phyloP scores from a whole-genome alignment of 2,329 filamentous ascomycete genomes.

The Epicoccum sorghinum region DNA sequence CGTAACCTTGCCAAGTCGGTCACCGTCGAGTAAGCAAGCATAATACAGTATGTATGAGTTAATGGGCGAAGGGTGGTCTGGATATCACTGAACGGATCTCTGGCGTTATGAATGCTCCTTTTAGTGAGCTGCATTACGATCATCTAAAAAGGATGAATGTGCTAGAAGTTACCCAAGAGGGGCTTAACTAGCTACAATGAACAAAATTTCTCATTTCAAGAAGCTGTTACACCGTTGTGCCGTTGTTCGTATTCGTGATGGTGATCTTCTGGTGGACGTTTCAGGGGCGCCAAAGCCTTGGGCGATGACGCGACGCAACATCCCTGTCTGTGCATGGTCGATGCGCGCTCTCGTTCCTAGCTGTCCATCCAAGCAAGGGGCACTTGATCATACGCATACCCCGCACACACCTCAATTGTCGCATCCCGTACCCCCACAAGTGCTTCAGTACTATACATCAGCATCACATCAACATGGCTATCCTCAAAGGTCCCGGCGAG shows the following conservation, averaged over 20 bases:
- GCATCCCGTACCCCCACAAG: conserved; percentile 13
- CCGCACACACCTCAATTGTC: conserved; percentile 4
- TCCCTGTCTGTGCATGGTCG: conserved; percentile 19
- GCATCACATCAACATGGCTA: conserved; percentile 50
- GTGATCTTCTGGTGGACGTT: conserved; percentile 13
- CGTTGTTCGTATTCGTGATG: conserved; percentile 13
- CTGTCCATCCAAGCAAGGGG: conserved; percentile 12
- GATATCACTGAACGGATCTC: conserved; percentile 32
- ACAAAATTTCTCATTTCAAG: conserved; percentile 22
- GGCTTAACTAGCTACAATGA: conserved; percentile 19
- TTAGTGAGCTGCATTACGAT: conserved; percentile 25
- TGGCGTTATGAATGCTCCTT: conserved; percentile 32
- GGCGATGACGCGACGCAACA: conserved; percentile 15
- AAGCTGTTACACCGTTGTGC: not conserved
- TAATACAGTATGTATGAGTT: conserved; percentile 15
- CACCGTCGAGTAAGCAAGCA: conserved; percentile 81
- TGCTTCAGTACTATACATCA: not conserved
- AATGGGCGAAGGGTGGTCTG: conserved; percentile 25
- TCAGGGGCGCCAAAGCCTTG: conserved; percentile 2
- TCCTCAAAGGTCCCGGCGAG: conserved; percentile 68
- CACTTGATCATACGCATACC: not conserved
- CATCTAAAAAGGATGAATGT: conserved; percentile 21
- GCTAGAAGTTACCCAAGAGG: conserved; percentile 13
- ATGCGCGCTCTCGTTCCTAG: conserved; percentile 24
- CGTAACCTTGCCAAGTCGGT: conserved; percentile 99